Conservation (phyloP, 306 rosid genomes). For the Quercus engelmannii region DNA sequence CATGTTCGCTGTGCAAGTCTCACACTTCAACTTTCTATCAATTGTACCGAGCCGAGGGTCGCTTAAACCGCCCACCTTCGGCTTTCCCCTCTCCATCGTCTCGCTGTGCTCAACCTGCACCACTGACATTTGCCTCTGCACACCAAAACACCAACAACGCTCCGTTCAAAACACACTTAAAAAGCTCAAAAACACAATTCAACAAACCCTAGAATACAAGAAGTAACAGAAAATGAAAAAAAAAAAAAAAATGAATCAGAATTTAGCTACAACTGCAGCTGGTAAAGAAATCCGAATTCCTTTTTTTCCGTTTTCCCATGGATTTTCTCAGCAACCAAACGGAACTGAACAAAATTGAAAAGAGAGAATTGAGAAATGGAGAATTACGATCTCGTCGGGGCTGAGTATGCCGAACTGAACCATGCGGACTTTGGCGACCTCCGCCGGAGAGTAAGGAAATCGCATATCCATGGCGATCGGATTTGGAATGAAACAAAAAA, state of each 20-base stretch:
- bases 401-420: slow-evolving; percentile 95
- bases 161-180: slow-evolving; percentile 3
- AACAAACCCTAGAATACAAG: neutral
- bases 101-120: slow-evolving; percentile 92
- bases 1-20: slow-evolving; percentile 92
- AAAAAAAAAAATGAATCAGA: neutral
- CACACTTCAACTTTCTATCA: slow-evolving; percentile 91
- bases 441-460: slow-evolving; percentile 94
- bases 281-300: neutral
- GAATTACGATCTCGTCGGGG: slow-evolving; percentile 93
- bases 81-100: slow-evolving; percentile 89
- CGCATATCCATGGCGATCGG: slow-evolving; percentile 85
- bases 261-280: neutral
- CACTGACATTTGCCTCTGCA: slow-evolving; percentile 99
- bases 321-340: slow-evolving; percentile 3
- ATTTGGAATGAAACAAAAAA: neutral
- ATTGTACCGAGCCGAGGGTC: slow-evolving; percentile 94
- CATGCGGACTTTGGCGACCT: slow-evolving; percentile 82
- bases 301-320: neutral
- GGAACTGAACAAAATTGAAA: neutral
- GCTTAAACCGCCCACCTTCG: slow-evolving; percentile 82
- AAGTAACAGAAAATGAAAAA: neutral
- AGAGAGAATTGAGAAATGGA: neutral
- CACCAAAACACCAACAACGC: neutral
- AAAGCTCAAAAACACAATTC: neutral